Evolutionary conservation across 208 protist genomes (phyloP), one percentile per base, ranked within the genome.

Genomic region (Crithidia brevicula): DNA sequence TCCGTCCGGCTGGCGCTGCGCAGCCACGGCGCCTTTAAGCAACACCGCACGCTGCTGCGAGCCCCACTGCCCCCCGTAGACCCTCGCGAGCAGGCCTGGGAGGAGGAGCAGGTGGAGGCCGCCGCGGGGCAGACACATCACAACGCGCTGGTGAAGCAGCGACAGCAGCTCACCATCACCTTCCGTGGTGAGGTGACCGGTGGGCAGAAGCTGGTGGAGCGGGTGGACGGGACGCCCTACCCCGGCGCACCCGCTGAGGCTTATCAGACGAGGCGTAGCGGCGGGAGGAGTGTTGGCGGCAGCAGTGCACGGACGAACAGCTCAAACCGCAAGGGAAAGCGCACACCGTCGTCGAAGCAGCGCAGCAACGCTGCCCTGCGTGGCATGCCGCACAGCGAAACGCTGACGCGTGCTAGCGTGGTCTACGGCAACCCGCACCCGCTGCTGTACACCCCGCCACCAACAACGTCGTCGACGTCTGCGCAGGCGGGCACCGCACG

Each of bases 351-450:
- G 3, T 33, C 30, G 8, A 46, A 45, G 13, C 52, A 57, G 63
- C 45, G 27, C 2, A 23, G 22, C 54, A 56, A 67, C 28, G 57
- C 28, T 34, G 64, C 74, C 20, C 58, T 91, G 73, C 76, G 81
- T 36, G 68, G 65, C 22, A 89, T 94, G 69, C 65, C 88, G n/a
- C 68, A 90, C 28, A 74, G 79, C 53, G 59, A 52, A 30, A 91
- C 85, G 1, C 70, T 94, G 16, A 50, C 67, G 27, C 72, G 63
- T n/a, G 88, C 88, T 9, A 83, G 73, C 40, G 70, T 84, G 27
- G 62, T 91, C 33, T 94, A 94, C 72, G 81, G 88, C 34, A 91
- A 91, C 59, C 88, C 88, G 0, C 88, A 94, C 61, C 88, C 88
- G 18, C 81, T 94, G 7, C 71, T 94, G 4, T 86, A 78, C 61